Conservation (phyloP, 148 eudicot genomes). For the Rhododendron griersonianum region DNA sequence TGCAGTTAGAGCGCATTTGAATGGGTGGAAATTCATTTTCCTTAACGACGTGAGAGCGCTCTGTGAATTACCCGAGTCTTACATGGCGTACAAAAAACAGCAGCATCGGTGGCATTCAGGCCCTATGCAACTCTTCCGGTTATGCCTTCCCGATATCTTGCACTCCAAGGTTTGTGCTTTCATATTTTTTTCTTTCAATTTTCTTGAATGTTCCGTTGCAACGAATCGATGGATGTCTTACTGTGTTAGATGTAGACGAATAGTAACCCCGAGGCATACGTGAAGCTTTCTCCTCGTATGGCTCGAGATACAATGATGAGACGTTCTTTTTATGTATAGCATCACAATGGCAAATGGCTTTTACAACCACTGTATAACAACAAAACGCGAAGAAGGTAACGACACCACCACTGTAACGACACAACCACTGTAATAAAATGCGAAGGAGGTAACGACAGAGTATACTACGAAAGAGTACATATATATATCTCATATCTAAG, state of each 20-base stretch:
- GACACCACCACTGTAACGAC: too few relatives aligned
- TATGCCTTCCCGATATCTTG: constrained; percentile 53
- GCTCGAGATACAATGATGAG: background rate
- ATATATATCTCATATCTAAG: background rate
- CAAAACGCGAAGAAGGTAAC: too few relatives aligned
- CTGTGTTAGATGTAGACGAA: background rate
- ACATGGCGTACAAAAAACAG: constrained; percentile 61
- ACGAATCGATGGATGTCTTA: background rate
- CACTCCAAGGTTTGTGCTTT: constrained; percentile 37
- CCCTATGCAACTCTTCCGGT: constrained; percentile 63
- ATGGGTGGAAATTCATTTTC: constrained; percentile 64
- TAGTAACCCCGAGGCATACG: too few relatives aligned
- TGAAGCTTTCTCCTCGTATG: background rate
- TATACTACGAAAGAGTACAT: too few relatives aligned
- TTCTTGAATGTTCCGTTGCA: background rate
- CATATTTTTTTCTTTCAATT: background rate
- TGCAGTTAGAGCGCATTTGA: constrained; percentile 62
- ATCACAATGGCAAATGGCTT: background rate
- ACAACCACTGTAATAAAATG: too few relatives aligned
- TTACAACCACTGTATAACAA: background rate
- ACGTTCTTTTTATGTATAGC: background rate
- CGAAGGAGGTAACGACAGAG: too few relatives aligned
- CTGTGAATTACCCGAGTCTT: constrained; percentile 65
- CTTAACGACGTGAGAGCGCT: constrained; percentile 54
- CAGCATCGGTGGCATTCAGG: constrained; percentile 80